Evolutionary conservation across 257 asterid genomes (phyloP).

Genomic region (Prunella vulgaris): DNA sequence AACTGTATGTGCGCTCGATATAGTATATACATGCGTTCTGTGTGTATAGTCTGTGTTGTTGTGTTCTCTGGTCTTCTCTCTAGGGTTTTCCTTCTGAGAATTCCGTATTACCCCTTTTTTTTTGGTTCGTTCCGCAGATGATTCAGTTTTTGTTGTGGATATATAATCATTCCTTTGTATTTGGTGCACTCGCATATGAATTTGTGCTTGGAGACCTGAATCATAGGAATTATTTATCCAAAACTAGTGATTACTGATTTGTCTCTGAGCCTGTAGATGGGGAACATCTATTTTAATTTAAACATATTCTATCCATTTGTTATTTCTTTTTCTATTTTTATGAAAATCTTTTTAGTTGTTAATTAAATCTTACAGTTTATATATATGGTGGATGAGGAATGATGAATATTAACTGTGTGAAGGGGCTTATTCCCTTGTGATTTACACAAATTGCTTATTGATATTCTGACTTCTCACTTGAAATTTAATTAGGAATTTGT

Average conservation of each 20-base stretch:
- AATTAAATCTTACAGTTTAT: too few relatives aligned
- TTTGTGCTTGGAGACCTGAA: background rate
- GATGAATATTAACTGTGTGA: conserved; percentile 25
- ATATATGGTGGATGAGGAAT: conserved; percentile 20
- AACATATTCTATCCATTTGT: too few relatives aligned
- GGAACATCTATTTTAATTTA: background rate
- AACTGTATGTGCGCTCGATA: conserved; percentile 3
- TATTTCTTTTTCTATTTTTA: background rate
- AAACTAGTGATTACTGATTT: background rate
- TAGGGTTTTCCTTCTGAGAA: conserved; percentile 40
- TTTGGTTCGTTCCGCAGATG: background rate
- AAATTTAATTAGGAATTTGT: too few relatives aligned
- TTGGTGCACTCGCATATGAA: background rate
- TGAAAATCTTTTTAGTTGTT: background rate
- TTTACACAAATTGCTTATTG: conserved; percentile 40
- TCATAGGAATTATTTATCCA: background rate
- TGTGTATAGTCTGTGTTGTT: background rate
- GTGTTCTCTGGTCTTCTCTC: conserved; percentile 30
- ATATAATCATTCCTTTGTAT: background rate
- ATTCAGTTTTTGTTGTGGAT: conserved; percentile 9
- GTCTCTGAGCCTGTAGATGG: conserved; percentile 21
- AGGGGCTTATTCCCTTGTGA: conserved; percentile 27
- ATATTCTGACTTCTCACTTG: conserved; percentile 37
- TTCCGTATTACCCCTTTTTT: conserved; percentile 19
- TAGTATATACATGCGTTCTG: background rate